These are phyloP conservation scores for Podospora pseudoanserina DNA, from an alignment of 495 filamentous ascomycete species.

Conservation along the genomic window DNA sequence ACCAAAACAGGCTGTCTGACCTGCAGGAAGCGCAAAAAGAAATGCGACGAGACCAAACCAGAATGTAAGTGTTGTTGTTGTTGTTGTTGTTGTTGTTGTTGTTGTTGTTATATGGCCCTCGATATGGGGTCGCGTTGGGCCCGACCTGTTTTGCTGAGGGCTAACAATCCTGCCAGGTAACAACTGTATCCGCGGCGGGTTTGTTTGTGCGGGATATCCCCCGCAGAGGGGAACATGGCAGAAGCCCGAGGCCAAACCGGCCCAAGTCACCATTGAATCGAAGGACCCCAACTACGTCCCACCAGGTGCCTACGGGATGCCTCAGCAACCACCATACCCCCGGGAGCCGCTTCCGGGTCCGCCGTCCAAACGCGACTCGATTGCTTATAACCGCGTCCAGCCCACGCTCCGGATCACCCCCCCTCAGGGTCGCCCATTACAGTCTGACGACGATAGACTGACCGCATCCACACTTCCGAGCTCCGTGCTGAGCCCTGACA, in stretches of 20 bases:
- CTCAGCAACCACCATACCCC: conserved; percentile 36
- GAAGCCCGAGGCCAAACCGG: conserved; percentile 54
- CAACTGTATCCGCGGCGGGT: conserved; percentile 89
- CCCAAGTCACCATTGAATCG: conserved; percentile 77
- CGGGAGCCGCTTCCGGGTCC: conserved; percentile 20
- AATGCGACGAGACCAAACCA: conserved; percentile 93
- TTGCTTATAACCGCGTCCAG: conserved; percentile 52
- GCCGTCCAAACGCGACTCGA: conserved; percentile 47
- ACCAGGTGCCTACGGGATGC: conserved; percentile 58
- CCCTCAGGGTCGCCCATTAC: conserved; percentile 47
- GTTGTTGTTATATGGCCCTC: conserved; percentile 17
- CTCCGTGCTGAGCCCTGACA: conserved; percentile 51
- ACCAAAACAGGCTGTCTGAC: conserved; percentile 98
- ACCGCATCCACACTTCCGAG: conserved; percentile 50
- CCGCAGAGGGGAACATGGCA: conserved; percentile 69
- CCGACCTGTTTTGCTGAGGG: conserved; percentile 3
- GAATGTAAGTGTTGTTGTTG: conserved; percentile 60
- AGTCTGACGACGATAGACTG: conserved; percentile 48
- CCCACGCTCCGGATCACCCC: conserved; percentile 52
- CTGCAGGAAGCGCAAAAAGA: conserved; percentile 93
- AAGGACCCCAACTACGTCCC: conserved; percentile 65
- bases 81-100: background rate
- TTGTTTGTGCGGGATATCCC: conserved; percentile 88
- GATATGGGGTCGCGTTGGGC: conserved; percentile 18
- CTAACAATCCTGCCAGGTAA: conserved; percentile 57